phyloP scores from a whole-genome alignment of 176 grass and related monocot species.

The Leersia perrieri region DNA sequence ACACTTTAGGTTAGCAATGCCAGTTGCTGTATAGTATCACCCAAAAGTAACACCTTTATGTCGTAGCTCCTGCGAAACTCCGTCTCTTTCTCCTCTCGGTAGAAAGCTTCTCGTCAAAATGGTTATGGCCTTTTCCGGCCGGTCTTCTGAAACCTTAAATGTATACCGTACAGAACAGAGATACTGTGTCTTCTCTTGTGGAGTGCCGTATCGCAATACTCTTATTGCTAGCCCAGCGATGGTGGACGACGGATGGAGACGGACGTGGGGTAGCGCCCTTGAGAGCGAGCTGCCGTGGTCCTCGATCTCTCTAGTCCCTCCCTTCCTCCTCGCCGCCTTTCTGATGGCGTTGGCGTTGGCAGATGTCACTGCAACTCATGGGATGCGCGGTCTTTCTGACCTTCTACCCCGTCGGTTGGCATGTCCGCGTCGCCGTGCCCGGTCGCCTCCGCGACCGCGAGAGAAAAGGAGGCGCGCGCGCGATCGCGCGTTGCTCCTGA shows the following conservation, averaged over 20 bases:
- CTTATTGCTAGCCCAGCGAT: background rate
- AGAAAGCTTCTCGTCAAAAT: conserved; percentile 10
- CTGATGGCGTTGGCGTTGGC: too few species aligned
- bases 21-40: conserved; percentile 1
- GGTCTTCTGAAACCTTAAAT: background rate
- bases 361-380: conserved; percentile 16
- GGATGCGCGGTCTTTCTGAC: conserved; percentile 3
- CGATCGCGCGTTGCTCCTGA: background rate
- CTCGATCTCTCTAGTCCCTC: background rate
- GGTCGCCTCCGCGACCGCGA: background rate
- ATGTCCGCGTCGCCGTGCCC: conserved; percentile 36
- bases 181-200: background rate
- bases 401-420: conserved; percentile 31
- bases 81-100: background rate
- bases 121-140: conserved; percentile 27
- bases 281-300: conserved; percentile 15
- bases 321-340: background rate
- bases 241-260: background rate
- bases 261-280: background rate
- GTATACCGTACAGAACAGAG: background rate
- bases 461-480: background rate
- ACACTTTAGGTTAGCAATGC: background rate
- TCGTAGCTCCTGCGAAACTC: background rate
- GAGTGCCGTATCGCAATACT: conserved; percentile 29
- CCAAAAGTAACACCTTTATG: background rate